A percentile compares a stretch with the other conserved stretches of the same genome.
phyloP scores from a whole-genome alignment of 2,329 filamentous ascomycete genomes.

The Epichloe sylvatica region DNA sequence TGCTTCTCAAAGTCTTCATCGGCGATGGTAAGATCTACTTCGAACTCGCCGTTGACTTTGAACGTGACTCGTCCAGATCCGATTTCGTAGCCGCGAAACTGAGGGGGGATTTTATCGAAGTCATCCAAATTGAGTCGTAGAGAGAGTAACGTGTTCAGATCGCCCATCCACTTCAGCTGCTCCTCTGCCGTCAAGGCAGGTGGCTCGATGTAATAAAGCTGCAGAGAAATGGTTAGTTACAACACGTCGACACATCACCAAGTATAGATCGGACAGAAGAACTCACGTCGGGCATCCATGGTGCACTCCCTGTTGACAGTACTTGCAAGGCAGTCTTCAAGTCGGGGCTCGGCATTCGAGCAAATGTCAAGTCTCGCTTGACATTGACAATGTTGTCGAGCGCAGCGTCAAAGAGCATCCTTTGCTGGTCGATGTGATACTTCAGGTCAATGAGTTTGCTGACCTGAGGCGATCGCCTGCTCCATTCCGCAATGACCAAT shows the following conservation, averaged over 20 bases:
- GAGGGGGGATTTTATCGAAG: constrained; percentile 56
- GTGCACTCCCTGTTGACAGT: constrained; percentile 61
- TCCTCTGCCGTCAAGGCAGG: constrained; percentile 57
- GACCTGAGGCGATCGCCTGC: constrained; percentile 62
- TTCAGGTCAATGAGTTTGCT: constrained; percentile 81
- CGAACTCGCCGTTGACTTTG: constrained; percentile 68
- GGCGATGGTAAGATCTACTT: constrained; percentile 82
- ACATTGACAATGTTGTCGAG: constrained; percentile 54
- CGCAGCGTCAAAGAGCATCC: constrained; percentile 44
- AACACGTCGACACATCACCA: neutral
- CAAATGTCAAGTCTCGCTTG: constrained; percentile 57
- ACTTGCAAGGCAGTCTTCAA: constrained; percentile 79
- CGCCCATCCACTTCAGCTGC: constrained; percentile 59
- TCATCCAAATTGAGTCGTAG: constrained; percentile 78
- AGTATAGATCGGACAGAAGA: neutral
- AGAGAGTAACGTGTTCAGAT: constrained; percentile 71
- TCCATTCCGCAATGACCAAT: constrained; percentile 83
- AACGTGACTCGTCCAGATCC: constrained; percentile 84
- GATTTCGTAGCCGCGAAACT: constrained; percentile 66
- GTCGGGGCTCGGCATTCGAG: constrained; percentile 78
- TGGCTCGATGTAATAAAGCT: constrained; percentile 66
- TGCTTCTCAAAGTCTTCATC: constrained; percentile 72
- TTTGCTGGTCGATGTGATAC: constrained; percentile 53
- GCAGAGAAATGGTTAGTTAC: constrained; percentile 18
- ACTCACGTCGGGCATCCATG: constrained; percentile 65